Evolutionary conservation across 805 yeast genomes (phyloP), one percentile per base, ranked within the genome.

Genomic region (Torulaspora gathmanii): DNA sequence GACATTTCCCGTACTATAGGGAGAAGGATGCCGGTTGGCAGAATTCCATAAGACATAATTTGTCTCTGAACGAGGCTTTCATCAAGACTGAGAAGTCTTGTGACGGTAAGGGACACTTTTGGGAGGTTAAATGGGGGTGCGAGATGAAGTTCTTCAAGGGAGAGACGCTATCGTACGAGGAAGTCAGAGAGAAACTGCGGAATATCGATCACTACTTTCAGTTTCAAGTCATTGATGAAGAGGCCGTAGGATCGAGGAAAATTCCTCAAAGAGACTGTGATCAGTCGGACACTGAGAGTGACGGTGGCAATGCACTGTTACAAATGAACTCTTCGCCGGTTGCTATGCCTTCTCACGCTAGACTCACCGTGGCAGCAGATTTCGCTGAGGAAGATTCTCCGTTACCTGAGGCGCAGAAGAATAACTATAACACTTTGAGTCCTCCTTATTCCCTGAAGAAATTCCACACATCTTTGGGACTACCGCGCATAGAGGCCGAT

Each of bases 21-120:
- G 80, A 78, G 51, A 84, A 86, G 47, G 95, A 88, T 55, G 84
- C 87, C 9, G 96, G 97, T 22, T 91, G 99, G 99, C 97, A 91
- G 67, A 91, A 91, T 68, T 90, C 96, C 27, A 93, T 91, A 51
- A 81, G 99, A 50, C 99, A 91, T 67, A 91, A 93, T 55, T 71
- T 91, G 25, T 88, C 96, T 10, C 74, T 91, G 56, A 93, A 91
- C 67, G 93, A 93, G 61, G 96, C 97, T 0, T 91, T 91, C 61
- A 74, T 84, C 39, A 91, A 91, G 67, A 63, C 93, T 17, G 95
- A 86, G 54, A 84, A 90, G 63, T 90, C 96, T 10, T 83, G 85
- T 54, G 95, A 85, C 68, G 89, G 91, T 6, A 86, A 86, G 63
- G 77, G 77, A 16, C 96, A 90, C 68, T 91, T 83, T 65, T 91